Percentiles rank a stretch among this genome's conserved stretches.
phyloP scores from a whole-genome alignment of 345 rosid genomes.

The Pugionium cornutum region DNA sequence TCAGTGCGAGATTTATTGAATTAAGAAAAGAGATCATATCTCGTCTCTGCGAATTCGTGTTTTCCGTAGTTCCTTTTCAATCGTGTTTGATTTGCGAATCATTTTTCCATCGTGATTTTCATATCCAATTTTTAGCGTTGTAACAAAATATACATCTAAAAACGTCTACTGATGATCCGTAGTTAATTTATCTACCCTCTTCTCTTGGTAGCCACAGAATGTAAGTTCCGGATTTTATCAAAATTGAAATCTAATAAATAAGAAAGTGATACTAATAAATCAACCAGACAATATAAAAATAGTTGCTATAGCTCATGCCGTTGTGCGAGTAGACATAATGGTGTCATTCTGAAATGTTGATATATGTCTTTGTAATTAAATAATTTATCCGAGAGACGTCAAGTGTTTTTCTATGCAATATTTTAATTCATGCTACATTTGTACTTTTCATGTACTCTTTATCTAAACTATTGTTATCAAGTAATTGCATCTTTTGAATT shows the following conservation, averaged over 20 bases:
- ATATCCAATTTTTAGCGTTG: too few relatives aligned
- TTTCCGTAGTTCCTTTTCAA: too few relatives aligned
- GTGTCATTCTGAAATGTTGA: constrained; percentile 33
- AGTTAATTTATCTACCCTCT: neutral
- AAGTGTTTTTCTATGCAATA: constrained; percentile 21
- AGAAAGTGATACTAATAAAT: neutral
- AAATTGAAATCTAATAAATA: neutral
- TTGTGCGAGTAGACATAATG: constrained; percentile 34
- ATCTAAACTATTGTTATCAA: neutral
- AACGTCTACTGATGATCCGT: too few relatives aligned
- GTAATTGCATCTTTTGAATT: constrained; percentile 29
- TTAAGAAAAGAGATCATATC: too few relatives aligned
- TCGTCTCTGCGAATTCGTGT: too few relatives aligned
- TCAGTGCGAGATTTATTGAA: too few relatives aligned
- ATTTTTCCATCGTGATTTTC: too few relatives aligned
- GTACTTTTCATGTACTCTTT: constrained; percentile 40
- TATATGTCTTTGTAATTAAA: constrained; percentile 20
- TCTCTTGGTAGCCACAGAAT: constrained; percentile 17
- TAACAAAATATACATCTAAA: too few relatives aligned
- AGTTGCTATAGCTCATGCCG: constrained; percentile 29
- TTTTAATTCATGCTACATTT: constrained; percentile 25
- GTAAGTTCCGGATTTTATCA: neutral
- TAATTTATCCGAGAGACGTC: constrained; percentile 14
- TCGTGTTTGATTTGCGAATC: too few relatives aligned
- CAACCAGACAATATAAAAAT: constrained; percentile 19